Evolutionary conservation across 352 stramenopile genomes (phyloP).

Genomic region (Globisporangium orthogonon): DNA sequence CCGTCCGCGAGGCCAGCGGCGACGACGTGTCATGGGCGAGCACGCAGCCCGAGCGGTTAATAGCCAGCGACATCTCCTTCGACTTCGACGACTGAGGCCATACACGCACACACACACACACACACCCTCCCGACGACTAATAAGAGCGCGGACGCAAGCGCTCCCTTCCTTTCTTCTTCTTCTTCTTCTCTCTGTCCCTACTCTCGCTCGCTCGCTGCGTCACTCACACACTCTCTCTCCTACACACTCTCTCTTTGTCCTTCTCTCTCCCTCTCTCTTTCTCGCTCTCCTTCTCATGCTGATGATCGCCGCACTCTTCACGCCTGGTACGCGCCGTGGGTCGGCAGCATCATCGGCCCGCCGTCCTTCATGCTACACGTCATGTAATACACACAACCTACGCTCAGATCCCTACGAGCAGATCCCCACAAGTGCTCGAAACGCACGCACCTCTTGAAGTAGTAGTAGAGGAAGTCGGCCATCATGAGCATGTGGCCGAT

Average conservation of each 20-base stretch:
- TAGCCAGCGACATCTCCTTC: conserved; percentile 41
- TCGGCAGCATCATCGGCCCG: conserved; percentile 87
- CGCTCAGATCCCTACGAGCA: too few species aligned
- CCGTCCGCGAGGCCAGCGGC: conserved; percentile 38
- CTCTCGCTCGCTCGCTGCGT: background rate
- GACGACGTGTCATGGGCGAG: conserved; percentile 52
- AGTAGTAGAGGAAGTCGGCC: conserved; percentile 99
- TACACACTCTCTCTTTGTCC: background rate
- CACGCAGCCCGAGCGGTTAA: conserved; percentile 38
- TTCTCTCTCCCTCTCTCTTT: conserved; percentile 6
- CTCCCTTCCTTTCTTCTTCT: background rate
- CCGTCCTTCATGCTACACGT: conserved; percentile 76
- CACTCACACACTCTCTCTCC: conserved; percentile 4
- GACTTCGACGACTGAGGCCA: conserved; percentile 32
- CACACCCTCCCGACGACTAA: conserved; percentile 3
- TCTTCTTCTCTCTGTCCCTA: background rate
- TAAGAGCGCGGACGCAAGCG: conserved; percentile 21
- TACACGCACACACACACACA: background rate
- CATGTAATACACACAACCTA: background rate
- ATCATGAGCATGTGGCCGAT: conserved; percentile 98
- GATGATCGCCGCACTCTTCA: conserved; percentile 15
- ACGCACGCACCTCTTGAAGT: conserved; percentile 88
- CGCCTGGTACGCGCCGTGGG: conserved; percentile 77
- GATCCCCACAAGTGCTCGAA: too few species aligned
- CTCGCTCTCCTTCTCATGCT: too few species aligned